These are phyloP conservation scores for Chrysosporium keratinophilum DNA, from an alignment of 2,329 filamentous ascomycete species.

Conservation along the genomic window DNA sequence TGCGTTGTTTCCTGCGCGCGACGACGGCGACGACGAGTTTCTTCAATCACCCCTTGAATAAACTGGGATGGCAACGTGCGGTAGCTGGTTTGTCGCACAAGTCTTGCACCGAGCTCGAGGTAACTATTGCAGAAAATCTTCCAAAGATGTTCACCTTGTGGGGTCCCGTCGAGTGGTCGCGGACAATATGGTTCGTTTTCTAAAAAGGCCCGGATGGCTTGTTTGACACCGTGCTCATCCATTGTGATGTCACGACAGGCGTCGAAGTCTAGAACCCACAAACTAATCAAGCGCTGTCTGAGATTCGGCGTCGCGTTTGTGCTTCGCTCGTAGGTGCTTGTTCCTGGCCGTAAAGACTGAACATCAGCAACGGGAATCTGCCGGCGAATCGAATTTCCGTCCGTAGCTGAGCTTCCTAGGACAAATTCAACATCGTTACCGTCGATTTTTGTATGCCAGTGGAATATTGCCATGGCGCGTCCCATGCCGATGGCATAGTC, in stretches of 20 bases:
- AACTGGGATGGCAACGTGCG: no score
- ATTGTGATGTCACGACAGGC: slow-evolving; percentile 30
- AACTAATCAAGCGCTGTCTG: slow-evolving; percentile 25
- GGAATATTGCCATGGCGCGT: slow-evolving; percentile 40
- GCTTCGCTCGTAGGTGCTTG: neutral
- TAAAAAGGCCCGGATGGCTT: slow-evolving; percentile 38
- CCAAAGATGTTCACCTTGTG: slow-evolving; percentile 18
- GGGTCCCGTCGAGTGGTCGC: slow-evolving; percentile 22
- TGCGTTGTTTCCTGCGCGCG: no score
- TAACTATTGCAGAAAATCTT: slow-evolving; percentile 21
- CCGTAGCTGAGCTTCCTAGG: slow-evolving; percentile 23
- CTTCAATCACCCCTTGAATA: no score
- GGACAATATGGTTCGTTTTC: slow-evolving; percentile 46
- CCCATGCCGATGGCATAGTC: slow-evolving; percentile 40
- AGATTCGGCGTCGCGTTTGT: slow-evolving; percentile 17
- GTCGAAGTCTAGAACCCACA: slow-evolving; percentile 44
- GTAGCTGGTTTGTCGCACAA: neutral
- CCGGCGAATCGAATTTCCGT: no score
- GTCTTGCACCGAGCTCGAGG: slow-evolving; percentile 13
- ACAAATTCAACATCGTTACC: slow-evolving; percentile 49
- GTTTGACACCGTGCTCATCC: slow-evolving; percentile 32
- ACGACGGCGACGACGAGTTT: no score
- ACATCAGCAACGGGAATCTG: no score
- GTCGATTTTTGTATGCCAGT: slow-evolving; percentile 42
- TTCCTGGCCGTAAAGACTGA: slow-evolving; percentile 7